Percentiles rank a stretch among this genome's conserved stretches.
Evolutionary conservation across 1,139 yeast species (phyloP).

Genomic region (Geotrichum histeridarum): DNA sequence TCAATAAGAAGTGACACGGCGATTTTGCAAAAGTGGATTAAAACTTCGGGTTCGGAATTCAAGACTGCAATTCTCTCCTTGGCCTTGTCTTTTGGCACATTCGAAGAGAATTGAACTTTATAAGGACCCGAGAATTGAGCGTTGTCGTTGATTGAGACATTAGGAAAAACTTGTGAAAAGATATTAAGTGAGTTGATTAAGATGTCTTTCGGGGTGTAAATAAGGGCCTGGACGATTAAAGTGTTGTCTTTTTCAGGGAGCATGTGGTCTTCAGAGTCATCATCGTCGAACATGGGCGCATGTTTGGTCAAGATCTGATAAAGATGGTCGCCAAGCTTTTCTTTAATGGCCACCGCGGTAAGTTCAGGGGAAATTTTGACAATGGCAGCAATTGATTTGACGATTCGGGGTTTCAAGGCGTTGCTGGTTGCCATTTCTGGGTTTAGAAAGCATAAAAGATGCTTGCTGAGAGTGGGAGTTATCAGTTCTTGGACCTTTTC

Average conservation of each 20-base stretch:
- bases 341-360: constrained; percentile 29
- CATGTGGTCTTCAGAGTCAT: constrained; percentile 21
- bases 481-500: constrained; percentile 46
- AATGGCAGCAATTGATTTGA: constrained; percentile 41
- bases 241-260: constrained; percentile 30
- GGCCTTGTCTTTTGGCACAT: constrained; percentile 18
- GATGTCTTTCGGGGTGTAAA: constrained; percentile 69
- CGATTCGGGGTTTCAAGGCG: constrained; percentile 29
- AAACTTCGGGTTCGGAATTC: constrained; percentile 22
- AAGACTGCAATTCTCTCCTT: constrained; percentile 20
- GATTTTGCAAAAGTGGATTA: constrained; percentile 44
- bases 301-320: constrained; percentile 36
- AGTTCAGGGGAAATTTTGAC: constrained; percentile 38
- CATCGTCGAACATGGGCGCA: constrained; percentile 29
- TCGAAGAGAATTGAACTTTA: constrained; percentile 25
- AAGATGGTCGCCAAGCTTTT: constrained; percentile 31
- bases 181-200: constrained; percentile 53
- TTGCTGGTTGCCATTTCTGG: constrained; percentile 24
- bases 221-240: constrained; percentile 60
- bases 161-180: constrained; percentile 49
- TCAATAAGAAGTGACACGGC: constrained; percentile 59
- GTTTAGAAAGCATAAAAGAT: constrained; percentile 26
- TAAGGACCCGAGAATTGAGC: constrained; percentile 34
- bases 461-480: constrained; percentile 27
- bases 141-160: constrained; percentile 22